Conservation (phyloP, 768 basidiomycete genomes). For the Auricularia heimuer region DNA sequence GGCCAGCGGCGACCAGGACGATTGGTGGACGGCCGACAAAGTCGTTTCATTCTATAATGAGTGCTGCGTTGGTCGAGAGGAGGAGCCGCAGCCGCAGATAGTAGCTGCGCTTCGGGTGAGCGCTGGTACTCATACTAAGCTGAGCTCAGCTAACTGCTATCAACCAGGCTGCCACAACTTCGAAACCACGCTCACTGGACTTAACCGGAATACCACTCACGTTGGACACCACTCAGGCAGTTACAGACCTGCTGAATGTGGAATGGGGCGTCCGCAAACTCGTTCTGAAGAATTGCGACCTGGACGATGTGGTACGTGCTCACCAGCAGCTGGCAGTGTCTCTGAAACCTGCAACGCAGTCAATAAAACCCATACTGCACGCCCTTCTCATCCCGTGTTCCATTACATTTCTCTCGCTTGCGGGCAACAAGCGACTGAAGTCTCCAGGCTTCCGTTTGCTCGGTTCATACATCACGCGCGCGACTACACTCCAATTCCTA, state of each 20-base stretch:
- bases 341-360: constrained; percentile 56
- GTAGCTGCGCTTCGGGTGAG: constrained; percentile 61
- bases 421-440: constrained; percentile 79
- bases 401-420: constrained; percentile 73
- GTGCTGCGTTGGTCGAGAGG: constrained; percentile 71
- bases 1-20: constrained; percentile 27
- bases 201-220: constrained; percentile 74
- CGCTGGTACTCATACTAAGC: constrained; percentile 19
- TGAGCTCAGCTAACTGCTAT: constrained; percentile 2
- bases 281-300: constrained; percentile 75
- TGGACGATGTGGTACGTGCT: constrained; percentile 65
- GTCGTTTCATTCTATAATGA: constrained; percentile 82
- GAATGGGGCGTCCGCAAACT: constrained; percentile 90
- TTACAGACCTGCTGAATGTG: constrained; percentile 85
- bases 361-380: constrained; percentile 83
- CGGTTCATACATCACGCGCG: constrained; percentile 66
- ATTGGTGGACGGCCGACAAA: constrained; percentile 81
- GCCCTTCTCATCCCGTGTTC: constrained; percentile 76
- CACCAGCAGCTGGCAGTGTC: no score
- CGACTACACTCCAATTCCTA: constrained; percentile 70
- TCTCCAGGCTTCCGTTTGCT: constrained; percentile 65
- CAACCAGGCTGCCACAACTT: constrained; percentile 39
- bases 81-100: constrained; percentile 53
- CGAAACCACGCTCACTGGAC: constrained; percentile 62
- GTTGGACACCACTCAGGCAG: constrained; percentile 56